phyloP scores from a whole-genome alignment of 1,139 yeast species.

The Spathaspora sp. region DNA sequence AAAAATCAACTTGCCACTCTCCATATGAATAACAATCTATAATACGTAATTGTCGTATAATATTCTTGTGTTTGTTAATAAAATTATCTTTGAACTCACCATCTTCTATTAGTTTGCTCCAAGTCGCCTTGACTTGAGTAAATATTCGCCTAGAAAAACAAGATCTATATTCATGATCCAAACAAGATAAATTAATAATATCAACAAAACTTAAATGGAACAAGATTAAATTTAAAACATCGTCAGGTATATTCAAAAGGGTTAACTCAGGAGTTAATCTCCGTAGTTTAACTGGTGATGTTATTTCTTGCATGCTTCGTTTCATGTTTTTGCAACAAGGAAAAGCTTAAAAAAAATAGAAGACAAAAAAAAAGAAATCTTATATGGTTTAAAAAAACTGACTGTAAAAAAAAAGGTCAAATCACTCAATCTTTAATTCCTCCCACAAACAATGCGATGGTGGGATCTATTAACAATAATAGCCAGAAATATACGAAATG shows the following conservation, averaged over 20 bases:
- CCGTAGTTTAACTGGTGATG: not conserved
- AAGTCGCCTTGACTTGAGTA: slow-evolving; percentile 25
- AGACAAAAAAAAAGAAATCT: not conserved
- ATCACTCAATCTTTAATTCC: not conserved
- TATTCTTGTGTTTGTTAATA: slow-evolving; percentile 11
- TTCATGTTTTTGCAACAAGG: slow-evolving; percentile 2
- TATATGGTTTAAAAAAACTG: not conserved
- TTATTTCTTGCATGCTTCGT: not conserved
- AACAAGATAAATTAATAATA: slow-evolving; percentile 23
- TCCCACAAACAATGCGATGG: slow-evolving; percentile 6
- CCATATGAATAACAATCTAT: slow-evolving; percentile 37
- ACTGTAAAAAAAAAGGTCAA: not conserved
- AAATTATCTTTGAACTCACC: slow-evolving; percentile 5
- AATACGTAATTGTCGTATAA: slow-evolving; percentile 26
- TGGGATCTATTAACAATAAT: slow-evolving; percentile 8
- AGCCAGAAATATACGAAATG: slow-evolving; percentile 15
- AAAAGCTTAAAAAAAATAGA: not conserved
- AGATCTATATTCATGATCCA: slow-evolving; percentile 20
- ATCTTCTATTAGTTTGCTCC: slow-evolving; percentile 28
- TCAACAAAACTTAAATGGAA: slow-evolving; percentile 19
- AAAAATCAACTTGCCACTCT: slow-evolving; percentile 42
- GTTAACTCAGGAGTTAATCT: slow-evolving; percentile 4
- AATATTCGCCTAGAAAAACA: slow-evolving; percentile 24
- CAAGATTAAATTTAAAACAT: slow-evolving; percentile 26
- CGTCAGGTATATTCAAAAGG: slow-evolving; percentile 27